Base-by-base conservation (phyloP, 352 stramenopile species). In the Globisporangium echinulatum region DNA sequence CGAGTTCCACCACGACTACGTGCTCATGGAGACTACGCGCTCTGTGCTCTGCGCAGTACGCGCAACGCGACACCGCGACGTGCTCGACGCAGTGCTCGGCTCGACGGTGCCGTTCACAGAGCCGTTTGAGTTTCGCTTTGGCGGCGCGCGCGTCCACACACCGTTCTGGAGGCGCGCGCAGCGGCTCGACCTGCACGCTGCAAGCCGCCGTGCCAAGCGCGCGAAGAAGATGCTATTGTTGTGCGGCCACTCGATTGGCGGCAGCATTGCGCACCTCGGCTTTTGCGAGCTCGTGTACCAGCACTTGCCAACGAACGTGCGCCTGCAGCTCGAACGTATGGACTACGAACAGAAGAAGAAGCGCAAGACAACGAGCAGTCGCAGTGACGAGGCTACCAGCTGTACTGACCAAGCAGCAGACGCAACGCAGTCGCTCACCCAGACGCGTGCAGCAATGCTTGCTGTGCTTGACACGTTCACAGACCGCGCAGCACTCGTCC, bases 201-300 rank as follows among this genome's bases (percentile, higher is more conserved):
- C 87, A 19, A 70, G 87, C 56, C 64, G 68, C 17, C 67, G 77
- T 52, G 79, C 79, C 38, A 70, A 70, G 15, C 67, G 70, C 11
- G 54, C 56, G 5, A 74, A 77, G 47, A 94, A 94, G 58, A 80
- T 71, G 52, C 58, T 94, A 49, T 43, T 94, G 37, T 59, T 94
- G 14, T 91, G 82, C 54, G 85, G 85, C 3, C 85, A 94, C 50
- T 92, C 85, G n/a, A 88, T 91, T 49, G 80, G 76, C 14, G 85
- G 85, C 7, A 92, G 85, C 57, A 87, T 92, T 63, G 85, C 85
- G 13, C 82, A 92, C 42, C 51, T 94, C n/a, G 81, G 68, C 5
- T 71, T 92, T 7, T 88, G 83, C 17, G 83, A 91, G 62, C 64
- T 92, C 25, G 69, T 88, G 62, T 92, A 89, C 49, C 77, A 88